Evolutionary conservation across 768 basidiomycete species (phyloP).

Genomic region (Tulasnella sp.): DNA sequence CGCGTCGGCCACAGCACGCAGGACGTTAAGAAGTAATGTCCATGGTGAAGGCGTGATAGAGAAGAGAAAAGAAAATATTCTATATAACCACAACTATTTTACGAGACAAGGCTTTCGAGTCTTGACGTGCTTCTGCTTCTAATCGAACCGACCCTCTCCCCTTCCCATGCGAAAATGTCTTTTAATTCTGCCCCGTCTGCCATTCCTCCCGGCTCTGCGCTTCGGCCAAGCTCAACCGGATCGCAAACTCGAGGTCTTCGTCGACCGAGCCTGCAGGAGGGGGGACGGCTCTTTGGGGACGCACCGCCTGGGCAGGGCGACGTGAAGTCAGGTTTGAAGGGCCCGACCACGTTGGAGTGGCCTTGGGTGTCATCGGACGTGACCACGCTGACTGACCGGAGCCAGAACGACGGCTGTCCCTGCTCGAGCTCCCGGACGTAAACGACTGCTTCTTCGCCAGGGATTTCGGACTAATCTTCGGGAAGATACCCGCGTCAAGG

Average conservation of each 20-base stretch:
- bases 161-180: neutral
- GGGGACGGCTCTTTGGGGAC: neutral
- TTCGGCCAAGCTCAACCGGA: constrained; percentile 69
- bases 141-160: neutral
- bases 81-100: neutral
- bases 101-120: neutral
- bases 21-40: neutral
- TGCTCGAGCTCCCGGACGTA: constrained; percentile 7
- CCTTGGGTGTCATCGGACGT: neutral
- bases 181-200: neutral
- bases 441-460: neutral
- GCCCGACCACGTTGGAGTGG: neutral
- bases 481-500: neutral
- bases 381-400: neutral
- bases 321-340: constrained; percentile 1
- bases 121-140: neutral
- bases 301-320: neutral
- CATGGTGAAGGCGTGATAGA: neutral
- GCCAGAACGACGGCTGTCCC: neutral
- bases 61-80: neutral
- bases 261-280: constrained; percentile 51
- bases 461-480: neutral
- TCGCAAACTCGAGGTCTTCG: constrained; percentile 59
- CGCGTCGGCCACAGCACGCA: neutral
- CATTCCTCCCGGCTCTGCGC: constrained; percentile 38